phyloP scores from a whole-genome alignment of 176 grass and related monocot genomes.

The Juncus inflexus region DNA sequence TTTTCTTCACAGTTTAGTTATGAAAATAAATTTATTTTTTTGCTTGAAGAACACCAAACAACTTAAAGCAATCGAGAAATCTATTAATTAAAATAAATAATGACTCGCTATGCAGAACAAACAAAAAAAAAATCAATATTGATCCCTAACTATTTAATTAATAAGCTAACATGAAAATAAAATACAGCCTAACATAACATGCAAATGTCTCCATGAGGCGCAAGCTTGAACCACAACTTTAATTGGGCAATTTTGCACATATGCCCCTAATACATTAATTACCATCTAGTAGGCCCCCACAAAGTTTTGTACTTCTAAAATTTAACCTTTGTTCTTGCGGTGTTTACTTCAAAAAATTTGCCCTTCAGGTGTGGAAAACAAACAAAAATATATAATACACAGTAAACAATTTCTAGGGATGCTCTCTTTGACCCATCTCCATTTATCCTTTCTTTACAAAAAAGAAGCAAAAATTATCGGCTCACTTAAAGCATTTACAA shows the following conservation, averaged over 20 bases:
- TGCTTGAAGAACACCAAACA: too few relatives aligned
- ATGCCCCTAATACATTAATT: neutral
- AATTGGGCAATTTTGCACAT: slow-evolving; percentile 3
- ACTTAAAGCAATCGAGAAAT: too few relatives aligned
- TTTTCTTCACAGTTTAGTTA: too few relatives aligned
- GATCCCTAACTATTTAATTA: slow-evolving; percentile 6
- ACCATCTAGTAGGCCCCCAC: too few relatives aligned
- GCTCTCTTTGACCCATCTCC: too few relatives aligned
- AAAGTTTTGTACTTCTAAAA: too few relatives aligned
- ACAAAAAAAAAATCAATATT: neutral
- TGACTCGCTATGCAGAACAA: too few relatives aligned
- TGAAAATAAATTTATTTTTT: too few relatives aligned
- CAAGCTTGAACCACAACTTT: neutral
- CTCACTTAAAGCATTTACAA: neutral
- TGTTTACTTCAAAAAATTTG: neutral
- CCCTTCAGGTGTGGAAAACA: slow-evolving; percentile 11
- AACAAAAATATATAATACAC: neutral
- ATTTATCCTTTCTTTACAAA: neutral
- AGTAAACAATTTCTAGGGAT: neutral
- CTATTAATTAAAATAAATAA: too few relatives aligned
- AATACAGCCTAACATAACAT: neutral
- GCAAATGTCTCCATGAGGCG: neutral
- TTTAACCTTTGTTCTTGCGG: too few relatives aligned
- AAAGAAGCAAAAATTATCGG: neutral
- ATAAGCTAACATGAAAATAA: neutral